Conservation (phyloP, 306 rosid species). For the Ochetophila trinervis region DNA sequence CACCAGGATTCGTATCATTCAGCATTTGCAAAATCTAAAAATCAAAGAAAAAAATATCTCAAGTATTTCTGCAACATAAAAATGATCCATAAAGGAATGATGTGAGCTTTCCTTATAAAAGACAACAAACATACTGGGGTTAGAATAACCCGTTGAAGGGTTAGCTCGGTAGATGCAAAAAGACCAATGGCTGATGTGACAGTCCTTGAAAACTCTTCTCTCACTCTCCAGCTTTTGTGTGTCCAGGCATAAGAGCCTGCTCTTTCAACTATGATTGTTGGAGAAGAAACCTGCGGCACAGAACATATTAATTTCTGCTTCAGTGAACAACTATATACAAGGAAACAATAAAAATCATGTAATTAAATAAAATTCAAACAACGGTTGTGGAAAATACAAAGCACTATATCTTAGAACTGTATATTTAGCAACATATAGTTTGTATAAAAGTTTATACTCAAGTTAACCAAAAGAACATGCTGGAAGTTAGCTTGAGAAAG, state of each 20-base stretch:
- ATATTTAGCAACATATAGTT: too few species aligned
- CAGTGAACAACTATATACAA: background rate
- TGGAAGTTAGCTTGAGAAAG: too few species aligned
- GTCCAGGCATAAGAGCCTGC: constrained; percentile 97
- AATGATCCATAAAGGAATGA: constrained; percentile 7
- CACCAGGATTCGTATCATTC: constrained; percentile 81
- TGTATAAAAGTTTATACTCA: too few species aligned
- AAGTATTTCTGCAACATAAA: constrained; percentile 10
- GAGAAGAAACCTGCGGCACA: constrained; percentile 79
- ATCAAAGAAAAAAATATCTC: constrained; percentile 17
- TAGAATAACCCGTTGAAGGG: constrained; percentile 88
- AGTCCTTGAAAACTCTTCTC: constrained; percentile 95
- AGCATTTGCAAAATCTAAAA: constrained; percentile 90
- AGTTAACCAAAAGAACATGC: too few species aligned
- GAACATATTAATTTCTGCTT: background rate
- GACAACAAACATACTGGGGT: constrained; percentile 66
- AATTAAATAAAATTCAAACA: background rate
- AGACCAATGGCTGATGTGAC: constrained; percentile 92
- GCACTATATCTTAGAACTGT: too few species aligned
- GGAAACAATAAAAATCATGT: background rate
- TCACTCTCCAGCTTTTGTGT: constrained; percentile 94
- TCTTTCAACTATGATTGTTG: constrained; percentile 95
- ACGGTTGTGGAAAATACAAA: background rate
- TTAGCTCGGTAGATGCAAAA: constrained; percentile 87
- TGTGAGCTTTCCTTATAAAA: constrained; percentile 12